These are phyloP conservation scores for Ogataea trehaloabstinens DNA, from an alignment of 805 yeast species.

Conservation along the genomic window DNA sequence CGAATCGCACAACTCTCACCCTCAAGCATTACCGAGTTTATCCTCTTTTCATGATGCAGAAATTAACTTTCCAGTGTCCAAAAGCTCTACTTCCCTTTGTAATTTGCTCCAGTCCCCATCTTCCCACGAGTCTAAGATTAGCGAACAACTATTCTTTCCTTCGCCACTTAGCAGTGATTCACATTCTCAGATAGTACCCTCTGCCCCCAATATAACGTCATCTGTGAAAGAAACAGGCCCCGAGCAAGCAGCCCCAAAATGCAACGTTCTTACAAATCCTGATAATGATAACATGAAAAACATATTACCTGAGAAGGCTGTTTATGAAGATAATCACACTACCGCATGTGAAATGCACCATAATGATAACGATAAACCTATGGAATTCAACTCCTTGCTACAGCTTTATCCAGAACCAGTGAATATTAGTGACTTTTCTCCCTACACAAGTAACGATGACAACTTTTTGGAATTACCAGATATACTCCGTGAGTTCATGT, in stretches of 20 bases:
- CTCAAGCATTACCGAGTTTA: too few relatives aligned
- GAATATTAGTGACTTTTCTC: constrained; percentile 13
- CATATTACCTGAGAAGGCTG: too few relatives aligned
- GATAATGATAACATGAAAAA: too few relatives aligned
- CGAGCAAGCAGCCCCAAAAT: too few relatives aligned
- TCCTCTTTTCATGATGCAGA: too few relatives aligned
- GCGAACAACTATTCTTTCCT: not conserved
- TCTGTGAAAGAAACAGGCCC: too few relatives aligned
- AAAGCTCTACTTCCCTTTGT: not conserved
- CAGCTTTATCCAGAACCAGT: constrained; percentile 15
- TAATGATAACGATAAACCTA: not conserved
- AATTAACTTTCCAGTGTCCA: not conserved
- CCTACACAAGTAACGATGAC: constrained; percentile 7
- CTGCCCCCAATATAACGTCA: not conserved
- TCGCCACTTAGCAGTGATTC: not conserved
- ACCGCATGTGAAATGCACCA: not conserved
- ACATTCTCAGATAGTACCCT: not conserved
- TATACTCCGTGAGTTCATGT: constrained; percentile 39
- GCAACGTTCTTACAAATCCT: too few relatives aligned
- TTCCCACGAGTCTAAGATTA: not conserved
- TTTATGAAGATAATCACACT: not conserved
- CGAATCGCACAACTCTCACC: too few relatives aligned
- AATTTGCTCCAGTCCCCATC: not conserved
- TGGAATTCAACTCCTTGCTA: constrained; percentile 10
- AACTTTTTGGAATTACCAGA: constrained; percentile 28